Evolutionary conservation across 257 asterid genomes (phyloP).

Genomic region (Cruciata laevipes): DNA sequence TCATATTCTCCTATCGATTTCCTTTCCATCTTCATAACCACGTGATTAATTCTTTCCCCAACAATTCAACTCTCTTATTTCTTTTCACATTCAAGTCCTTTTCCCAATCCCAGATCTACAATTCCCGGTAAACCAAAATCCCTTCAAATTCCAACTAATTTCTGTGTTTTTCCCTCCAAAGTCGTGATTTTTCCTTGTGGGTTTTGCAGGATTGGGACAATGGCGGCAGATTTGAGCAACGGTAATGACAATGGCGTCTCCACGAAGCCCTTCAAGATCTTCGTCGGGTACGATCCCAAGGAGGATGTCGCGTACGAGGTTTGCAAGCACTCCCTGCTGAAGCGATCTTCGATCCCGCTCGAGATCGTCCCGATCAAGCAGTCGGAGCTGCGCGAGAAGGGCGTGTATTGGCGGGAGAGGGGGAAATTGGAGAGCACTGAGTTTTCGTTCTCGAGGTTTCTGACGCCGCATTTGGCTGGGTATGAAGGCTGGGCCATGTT

Average conservation of each 20-base stretch:
- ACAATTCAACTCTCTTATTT: neutral
- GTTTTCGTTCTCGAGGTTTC: slow-evolving; percentile 70
- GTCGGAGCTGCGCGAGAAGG: slow-evolving; percentile 52
- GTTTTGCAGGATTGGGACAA: slow-evolving; percentile 22
- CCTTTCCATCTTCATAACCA: neutral
- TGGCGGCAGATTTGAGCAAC: slow-evolving; percentile 13
- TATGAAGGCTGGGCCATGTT: slow-evolving; percentile 87
- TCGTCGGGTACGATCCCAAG: slow-evolving; percentile 72
- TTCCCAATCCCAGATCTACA: slow-evolving; percentile 17
- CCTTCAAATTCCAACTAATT: neutral
- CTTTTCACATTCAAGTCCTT: neutral
- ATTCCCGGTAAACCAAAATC: neutral
- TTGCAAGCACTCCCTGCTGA: slow-evolving; percentile 53
- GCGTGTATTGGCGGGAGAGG: slow-evolving; percentile 75
- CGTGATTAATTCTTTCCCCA: neutral
- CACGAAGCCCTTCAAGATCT: slow-evolving; percentile 41
- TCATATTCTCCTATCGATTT: neutral
- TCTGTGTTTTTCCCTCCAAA: neutral
- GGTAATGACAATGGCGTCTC: neutral
- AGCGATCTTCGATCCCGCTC: slow-evolving; percentile 68
- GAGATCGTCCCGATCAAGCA: slow-evolving; percentile 71
- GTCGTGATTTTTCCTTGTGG: neutral
- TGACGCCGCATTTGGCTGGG: slow-evolving; percentile 59
- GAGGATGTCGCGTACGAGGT: slow-evolving; percentile 84
- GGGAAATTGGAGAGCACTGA: slow-evolving; percentile 81